phyloP scores from a whole-genome alignment of 176 grass and related monocot species.

The Chloris gayana region DNA sequence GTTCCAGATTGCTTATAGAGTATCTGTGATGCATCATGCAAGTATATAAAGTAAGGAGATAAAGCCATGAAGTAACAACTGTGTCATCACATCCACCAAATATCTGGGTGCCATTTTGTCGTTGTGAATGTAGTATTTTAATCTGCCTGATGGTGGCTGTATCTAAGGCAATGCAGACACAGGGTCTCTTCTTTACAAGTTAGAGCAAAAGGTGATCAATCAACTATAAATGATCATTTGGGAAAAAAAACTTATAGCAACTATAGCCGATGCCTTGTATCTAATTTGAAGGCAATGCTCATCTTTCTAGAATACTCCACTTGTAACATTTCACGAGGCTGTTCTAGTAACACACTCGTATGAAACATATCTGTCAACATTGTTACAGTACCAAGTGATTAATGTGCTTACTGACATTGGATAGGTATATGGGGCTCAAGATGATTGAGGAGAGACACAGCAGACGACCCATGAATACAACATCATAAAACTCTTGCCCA shows the following conservation, averaged over 20 bases:
- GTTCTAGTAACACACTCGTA: background rate
- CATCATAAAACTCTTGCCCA: background rate
- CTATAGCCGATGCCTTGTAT: background rate
- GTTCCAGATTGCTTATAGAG: background rate
- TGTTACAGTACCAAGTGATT: background rate
- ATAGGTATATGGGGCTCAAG: constrained; percentile 73
- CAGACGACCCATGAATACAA: constrained; percentile 39
- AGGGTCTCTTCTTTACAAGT: background rate
- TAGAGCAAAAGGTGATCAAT: background rate
- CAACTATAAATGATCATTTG: background rate
- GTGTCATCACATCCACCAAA: background rate
- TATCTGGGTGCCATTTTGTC: background rate
- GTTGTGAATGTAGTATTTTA: background rate
- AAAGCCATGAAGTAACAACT: background rate
- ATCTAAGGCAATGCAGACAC: background rate
- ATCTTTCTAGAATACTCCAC: background rate
- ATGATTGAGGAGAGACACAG: constrained; percentile 63
- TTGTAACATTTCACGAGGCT: background rate
- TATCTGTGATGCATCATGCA: too few species aligned
- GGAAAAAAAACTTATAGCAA: background rate
- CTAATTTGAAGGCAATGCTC: background rate
- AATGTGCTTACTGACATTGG: constrained; percentile 4
- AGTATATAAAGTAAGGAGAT: background rate
- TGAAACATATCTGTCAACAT: background rate
- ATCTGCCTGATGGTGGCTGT: constrained; percentile 2